Evolutionary conservation across 495 filamentous ascomycete species (phyloP).

Genomic region (Aspergillus olivimuriae): DNA sequence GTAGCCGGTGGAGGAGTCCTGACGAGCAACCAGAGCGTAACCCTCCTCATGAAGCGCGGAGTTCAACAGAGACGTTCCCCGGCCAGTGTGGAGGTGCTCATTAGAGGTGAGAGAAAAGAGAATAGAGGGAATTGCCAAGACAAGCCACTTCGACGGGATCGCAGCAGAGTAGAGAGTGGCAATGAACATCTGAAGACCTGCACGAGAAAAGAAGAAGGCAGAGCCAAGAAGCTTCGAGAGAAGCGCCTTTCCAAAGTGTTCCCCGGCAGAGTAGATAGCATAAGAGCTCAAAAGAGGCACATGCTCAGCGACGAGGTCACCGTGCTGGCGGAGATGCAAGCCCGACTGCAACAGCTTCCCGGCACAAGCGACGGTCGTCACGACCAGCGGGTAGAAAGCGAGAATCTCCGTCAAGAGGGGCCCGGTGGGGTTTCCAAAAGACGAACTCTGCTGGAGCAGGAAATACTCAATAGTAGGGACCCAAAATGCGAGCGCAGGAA

Average conservation of each 20-base stretch:
- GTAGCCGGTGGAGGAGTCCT: slow-evolving; percentile 85
- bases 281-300: slow-evolving; percentile 57
- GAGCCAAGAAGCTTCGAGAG: slow-evolving; percentile 53
- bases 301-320: slow-evolving; percentile 50
- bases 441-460: slow-evolving; percentile 55
- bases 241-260: slow-evolving; percentile 43
- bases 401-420: slow-evolving; percentile 67
- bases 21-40: slow-evolving; percentile 62
- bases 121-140: slow-evolving; percentile 60
- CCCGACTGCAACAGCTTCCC: slow-evolving; percentile 55
- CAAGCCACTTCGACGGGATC: slow-evolving; percentile 59
- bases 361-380: slow-evolving; percentile 58
- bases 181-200: slow-evolving; percentile 64
- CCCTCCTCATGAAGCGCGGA: slow-evolving; percentile 45
- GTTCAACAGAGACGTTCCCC: slow-evolving; percentile 54
- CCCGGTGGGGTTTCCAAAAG: slow-evolving; percentile 60
- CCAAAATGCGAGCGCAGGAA: slow-evolving; percentile 66
- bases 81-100: slow-evolving; percentile 54
- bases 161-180: slow-evolving; percentile 55
- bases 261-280: slow-evolving; percentile 53
- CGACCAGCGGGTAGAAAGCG: slow-evolving; percentile 67
- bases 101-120: slow-evolving; percentile 66
- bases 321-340: slow-evolving; percentile 47
- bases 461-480: slow-evolving; percentile 65
- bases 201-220: slow-evolving; percentile 56